Percentiles rank a stretch among this genome's conserved stretches.
These are phyloP conservation scores for Nemania abortiva DNA, from an alignment of 2,329 filamentous ascomycete species.

Conservation along the genomic window DNA sequence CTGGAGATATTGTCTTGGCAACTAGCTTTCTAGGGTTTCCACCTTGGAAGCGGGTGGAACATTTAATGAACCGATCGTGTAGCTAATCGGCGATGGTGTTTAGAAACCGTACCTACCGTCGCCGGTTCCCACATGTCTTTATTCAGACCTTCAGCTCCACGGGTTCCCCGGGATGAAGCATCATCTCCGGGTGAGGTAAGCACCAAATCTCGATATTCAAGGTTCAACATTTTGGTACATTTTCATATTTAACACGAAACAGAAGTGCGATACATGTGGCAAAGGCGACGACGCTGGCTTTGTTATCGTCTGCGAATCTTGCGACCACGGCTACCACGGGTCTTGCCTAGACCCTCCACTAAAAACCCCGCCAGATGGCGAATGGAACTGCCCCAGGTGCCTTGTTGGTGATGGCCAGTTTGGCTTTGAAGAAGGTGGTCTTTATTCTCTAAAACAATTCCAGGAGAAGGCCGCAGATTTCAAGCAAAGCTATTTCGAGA, in stretches of 20 bases:
- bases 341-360: constrained; percentile 89
- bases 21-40: not conserved
- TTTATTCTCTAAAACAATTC: constrained; percentile 95
- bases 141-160: constrained; percentile 83
- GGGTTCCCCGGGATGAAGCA: constrained; percentile 68
- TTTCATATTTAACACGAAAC: constrained; percentile 43
- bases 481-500: constrained; percentile 92
- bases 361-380: constrained; percentile 79
- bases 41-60: not conserved
- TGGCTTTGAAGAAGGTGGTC: constrained; percentile 94
- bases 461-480: constrained; percentile 96
- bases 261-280: constrained; percentile 89
- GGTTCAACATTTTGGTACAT: not conserved
- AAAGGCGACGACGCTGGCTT: constrained; percentile 78
- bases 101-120: constrained; percentile 80
- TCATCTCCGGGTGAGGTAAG: constrained; percentile 59
- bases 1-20: not conserved
- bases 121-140: constrained; percentile 97
- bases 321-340: constrained; percentile 88
- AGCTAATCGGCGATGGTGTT: constrained; percentile 32
- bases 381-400: constrained; percentile 97
- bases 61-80: constrained; percentile 5
- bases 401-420: constrained; percentile 97
- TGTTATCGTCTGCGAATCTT: constrained; percentile 88
- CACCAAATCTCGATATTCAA: not conserved